A percentile compares a stretch with the other conserved stretches of the same genome.
phyloP scores from a whole-genome alignment of 805 yeast species.

The Kazachstania psychrophila region DNA sequence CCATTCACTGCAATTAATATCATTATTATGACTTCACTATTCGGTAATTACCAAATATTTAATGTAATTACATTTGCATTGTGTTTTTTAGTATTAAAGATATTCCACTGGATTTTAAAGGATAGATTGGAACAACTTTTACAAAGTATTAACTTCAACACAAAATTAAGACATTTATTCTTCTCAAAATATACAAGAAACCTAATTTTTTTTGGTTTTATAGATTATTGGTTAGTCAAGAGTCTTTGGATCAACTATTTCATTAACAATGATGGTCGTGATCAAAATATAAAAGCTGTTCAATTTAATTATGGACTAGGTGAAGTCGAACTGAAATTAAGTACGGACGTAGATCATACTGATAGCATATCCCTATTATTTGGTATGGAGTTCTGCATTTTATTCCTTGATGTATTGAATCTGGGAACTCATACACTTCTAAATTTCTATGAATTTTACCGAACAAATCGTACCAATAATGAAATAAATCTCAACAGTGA shows the following conservation, averaged over 20 bases:
- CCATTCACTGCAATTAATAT: constrained; percentile 59
- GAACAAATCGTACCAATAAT: constrained; percentile 6
- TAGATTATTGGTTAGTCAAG: constrained; percentile 35
- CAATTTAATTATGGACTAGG: background rate
- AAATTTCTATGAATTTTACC: constrained; percentile 45
- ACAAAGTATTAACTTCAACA: constrained; percentile 34
- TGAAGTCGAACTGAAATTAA: background rate
- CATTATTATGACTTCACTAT: constrained; percentile 47
- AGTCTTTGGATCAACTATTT: constrained; percentile 1
- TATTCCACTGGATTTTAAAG: constrained; percentile 64
- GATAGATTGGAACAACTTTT: constrained; percentile 40
- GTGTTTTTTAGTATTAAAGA: constrained; percentile 44
- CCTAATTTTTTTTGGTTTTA: constrained; percentile 34
- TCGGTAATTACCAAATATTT: constrained; percentile 39
- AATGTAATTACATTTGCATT: constrained; percentile 35
- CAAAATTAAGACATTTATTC: constrained; percentile 26
- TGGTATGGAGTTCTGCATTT: constrained; percentile 67
- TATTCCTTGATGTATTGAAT: constrained; percentile 43
- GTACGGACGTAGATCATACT: background rate
- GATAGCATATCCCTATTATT: constrained; percentile 47
- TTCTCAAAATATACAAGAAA: constrained; percentile 26
- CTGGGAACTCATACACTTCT: constrained; percentile 14
- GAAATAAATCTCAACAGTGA: constrained; percentile 13
- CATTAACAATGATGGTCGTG: background rate
- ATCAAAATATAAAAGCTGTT: background rate